Evolutionary conservation across 306 rosid species (phyloP).

Genomic region (Lithocarpus polystachyus): DNA sequence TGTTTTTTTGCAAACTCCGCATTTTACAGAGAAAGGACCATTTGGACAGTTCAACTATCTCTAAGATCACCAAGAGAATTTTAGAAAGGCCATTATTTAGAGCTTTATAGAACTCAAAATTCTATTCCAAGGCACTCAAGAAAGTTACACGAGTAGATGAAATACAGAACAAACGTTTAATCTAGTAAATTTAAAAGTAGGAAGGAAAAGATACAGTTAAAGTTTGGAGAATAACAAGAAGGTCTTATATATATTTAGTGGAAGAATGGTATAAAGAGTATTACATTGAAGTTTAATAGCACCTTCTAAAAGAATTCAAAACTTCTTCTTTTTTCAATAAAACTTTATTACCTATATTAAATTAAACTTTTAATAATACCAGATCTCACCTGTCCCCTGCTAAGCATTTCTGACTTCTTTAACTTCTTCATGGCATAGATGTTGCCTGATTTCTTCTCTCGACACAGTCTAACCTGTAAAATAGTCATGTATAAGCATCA

Average conservation of each 20-base stretch:
- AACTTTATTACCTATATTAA: no score
- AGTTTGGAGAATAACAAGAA: background rate
- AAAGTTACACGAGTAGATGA: background rate
- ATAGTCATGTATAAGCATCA: conserved; percentile 1
- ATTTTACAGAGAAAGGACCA: background rate
- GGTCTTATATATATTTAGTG: background rate
- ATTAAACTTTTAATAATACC: background rate
- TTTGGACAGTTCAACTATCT: background rate
- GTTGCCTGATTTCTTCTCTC: conserved; percentile 59
- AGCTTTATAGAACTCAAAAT: background rate
- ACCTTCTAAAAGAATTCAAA: background rate
- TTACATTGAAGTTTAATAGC: background rate
- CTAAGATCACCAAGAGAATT: background rate
- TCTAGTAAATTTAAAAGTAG: background rate
- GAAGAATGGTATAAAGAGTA: background rate
- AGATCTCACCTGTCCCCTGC: conserved; percentile 56
- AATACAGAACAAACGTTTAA: background rate
- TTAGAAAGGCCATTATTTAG: background rate
- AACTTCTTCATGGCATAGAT: conserved; percentile 64
- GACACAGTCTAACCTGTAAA: conserved; percentile 48
- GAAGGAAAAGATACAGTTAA: background rate
- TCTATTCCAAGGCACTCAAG: background rate
- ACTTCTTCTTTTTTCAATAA: background rate
- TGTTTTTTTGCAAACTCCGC: background rate
- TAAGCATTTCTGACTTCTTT: conserved; percentile 67